Base-by-base conservation (phyloP, 352 stramenopile species). In the Phytophthora palmivora region DNA sequence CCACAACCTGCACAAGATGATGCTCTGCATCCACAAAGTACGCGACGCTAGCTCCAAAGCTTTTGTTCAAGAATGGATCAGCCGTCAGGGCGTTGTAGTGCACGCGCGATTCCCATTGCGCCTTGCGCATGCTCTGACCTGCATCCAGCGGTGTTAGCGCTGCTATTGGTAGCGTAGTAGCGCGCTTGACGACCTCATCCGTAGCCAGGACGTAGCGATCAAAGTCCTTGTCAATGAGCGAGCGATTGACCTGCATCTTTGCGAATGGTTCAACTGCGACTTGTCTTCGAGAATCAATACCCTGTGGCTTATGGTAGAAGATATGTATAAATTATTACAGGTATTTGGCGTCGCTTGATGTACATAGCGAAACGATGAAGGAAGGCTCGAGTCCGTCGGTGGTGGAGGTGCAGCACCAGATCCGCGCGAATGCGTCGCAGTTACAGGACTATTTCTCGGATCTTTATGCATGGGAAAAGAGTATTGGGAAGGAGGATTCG, bases 321-420 rank as follows among this genome's bases (percentile, higher is more conserved):
- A 28, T 28, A 55, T 6, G 8, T 18, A 58, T 58, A 4, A 14
- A 19, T n/a, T 37, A 9, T 46, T 0, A 43, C 14, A 62, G 53
- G 19, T n/a, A 26, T 43, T 51, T 32, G 19, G 32, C 45, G 46
- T 47, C 45, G n/a, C 15, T 50, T 58, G 52, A 42, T 46, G 33
- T 12, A 18, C 19, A 21, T 43, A 18, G 22, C 9, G 21, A 7
- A 59, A 44, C 5, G 34, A 76, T 73, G 60, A 73, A 62, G 46
- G 50, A 74, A 37, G 36, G 8, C 32, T 52, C 52, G 48, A 37
- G 30, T 4, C 41, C 65, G 53, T 66, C 76, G 12, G 69, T 87
- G 38, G 62, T 91, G 53, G 69, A 89, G 16, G 66, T 94, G 55
- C 88, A 95, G 77, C 79, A 89, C 32, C 84, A 95, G 67, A 95